Percentiles rank a stretch among this genome's conserved stretches.
Evolutionary conservation across 768 basidiomycete species (phyloP).

Genomic region (Tulasnella sp.): DNA sequence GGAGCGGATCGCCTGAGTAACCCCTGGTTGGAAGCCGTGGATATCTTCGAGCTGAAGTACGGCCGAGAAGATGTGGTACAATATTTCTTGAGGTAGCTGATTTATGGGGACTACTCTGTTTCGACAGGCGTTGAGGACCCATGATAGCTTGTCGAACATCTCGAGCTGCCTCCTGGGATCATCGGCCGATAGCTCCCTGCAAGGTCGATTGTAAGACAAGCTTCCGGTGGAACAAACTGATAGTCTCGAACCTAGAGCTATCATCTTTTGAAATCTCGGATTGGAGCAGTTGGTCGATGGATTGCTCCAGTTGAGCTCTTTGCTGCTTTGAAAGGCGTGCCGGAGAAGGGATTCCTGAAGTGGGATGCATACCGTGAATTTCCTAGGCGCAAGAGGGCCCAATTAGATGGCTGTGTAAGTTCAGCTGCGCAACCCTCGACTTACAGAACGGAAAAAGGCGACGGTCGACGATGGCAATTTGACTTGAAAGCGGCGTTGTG

Average conservation of each 20-base stretch:
- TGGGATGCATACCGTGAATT: too few species aligned
- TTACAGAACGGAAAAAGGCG: too few species aligned
- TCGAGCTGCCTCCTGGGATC: neutral
- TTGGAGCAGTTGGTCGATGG: neutral
- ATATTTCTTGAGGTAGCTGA: neutral
- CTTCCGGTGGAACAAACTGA: too few species aligned
- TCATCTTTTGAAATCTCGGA: neutral
- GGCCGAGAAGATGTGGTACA: neutral
- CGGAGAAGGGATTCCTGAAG: too few species aligned
- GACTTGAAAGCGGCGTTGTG: too few species aligned
- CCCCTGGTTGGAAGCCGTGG: neutral
- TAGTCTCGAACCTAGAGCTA: neutral
- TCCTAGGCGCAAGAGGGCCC: too few species aligned
- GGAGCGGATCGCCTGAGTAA: neutral
- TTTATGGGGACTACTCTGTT: neutral
- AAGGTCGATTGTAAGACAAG: neutral
- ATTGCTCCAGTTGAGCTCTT: neutral
- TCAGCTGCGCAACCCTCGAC: too few species aligned
- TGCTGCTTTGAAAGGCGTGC: neutral
- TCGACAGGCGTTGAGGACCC: neutral
- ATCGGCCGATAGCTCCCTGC: neutral
- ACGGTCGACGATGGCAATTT: too few species aligned
- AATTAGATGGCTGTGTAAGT: too few species aligned
- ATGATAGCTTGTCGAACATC: neutral
- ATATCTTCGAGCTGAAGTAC: neutral